A percentile compares a stretch with the other conserved stretches of the same genome.
Evolutionary conservation across 208 protist species (phyloP).

Genomic region (Leptomonas seymouri): DNA sequence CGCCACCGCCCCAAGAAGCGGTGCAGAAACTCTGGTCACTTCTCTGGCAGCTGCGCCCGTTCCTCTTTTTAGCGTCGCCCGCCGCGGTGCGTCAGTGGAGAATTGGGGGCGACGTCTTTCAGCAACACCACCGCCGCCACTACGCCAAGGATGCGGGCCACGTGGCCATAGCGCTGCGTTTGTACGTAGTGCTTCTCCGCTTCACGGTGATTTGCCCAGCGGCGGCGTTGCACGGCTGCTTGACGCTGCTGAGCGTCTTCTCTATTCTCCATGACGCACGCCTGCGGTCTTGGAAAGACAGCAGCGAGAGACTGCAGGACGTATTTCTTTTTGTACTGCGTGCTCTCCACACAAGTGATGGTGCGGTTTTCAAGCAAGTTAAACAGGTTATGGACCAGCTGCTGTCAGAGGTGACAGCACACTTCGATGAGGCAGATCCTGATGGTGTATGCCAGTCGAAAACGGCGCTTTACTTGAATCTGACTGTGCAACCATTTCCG

Average conservation of each 20-base stretch:
- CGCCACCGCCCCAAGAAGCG: background rate
- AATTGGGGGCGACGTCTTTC: slow-evolving; percentile 16
- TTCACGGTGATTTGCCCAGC: slow-evolving; percentile 47
- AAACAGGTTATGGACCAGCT: slow-evolving; percentile 14
- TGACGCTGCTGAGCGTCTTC: slow-evolving; percentile 65
- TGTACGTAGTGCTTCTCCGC: slow-evolving; percentile 62
- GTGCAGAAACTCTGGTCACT: slow-evolving; percentile 49
- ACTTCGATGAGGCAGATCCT: slow-evolving; percentile 8
- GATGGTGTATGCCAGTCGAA: background rate
- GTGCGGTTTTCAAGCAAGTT: slow-evolving; percentile 10
- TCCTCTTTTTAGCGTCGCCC: slow-evolving; percentile 42
- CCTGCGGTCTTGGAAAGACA: slow-evolving; percentile 19
- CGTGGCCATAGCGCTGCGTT: slow-evolving; percentile 42
- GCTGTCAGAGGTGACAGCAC: slow-evolving; percentile 14
- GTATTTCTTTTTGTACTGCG: slow-evolving; percentile 33
- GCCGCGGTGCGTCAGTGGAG: slow-evolving; percentile 18
- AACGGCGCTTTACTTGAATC: slow-evolving; percentile 14
- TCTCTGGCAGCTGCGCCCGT: slow-evolving; percentile 58
- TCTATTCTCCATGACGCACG: slow-evolving; percentile 37
- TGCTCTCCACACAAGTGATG: slow-evolving; percentile 26
- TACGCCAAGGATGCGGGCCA: slow-evolving; percentile 43
- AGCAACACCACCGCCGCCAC: slow-evolving; percentile 26
- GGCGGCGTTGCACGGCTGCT: slow-evolving; percentile 48
- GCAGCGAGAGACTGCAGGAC: slow-evolving; percentile 41
- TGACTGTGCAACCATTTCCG: background rate